These are phyloP conservation scores for Aspergillus mulundensis DNA, from an alignment of 495 filamentous ascomycete genomes.

Conservation along the genomic window DNA sequence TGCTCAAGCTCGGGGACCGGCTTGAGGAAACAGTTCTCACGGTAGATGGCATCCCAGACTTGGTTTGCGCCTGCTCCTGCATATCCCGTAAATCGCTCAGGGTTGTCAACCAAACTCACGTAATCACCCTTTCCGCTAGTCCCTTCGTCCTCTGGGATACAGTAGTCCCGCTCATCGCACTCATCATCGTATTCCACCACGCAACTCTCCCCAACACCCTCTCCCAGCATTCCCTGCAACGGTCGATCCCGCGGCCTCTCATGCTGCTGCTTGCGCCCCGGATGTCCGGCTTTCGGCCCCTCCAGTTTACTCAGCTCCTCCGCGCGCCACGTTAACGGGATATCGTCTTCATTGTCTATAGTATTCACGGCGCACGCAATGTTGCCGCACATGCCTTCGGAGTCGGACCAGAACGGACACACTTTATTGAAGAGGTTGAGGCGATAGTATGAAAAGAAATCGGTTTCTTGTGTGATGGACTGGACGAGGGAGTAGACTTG, in stretches of 20 bases:
- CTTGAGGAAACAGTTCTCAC: slow-evolving; percentile 94
- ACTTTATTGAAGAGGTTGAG: slow-evolving; percentile 92
- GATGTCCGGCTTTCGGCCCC: slow-evolving; percentile 86
- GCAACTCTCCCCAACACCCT: slow-evolving; percentile 87
- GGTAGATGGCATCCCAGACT: slow-evolving; percentile 95
- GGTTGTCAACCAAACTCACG: slow-evolving; percentile 88
- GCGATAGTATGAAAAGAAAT: slow-evolving; percentile 97
- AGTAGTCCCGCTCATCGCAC: slow-evolving; percentile 96
- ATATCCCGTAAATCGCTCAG: slow-evolving; percentile 94
- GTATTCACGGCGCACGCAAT: slow-evolving; percentile 97
- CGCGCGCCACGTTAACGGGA: slow-evolving; percentile 85
- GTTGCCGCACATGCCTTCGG: slow-evolving; percentile 93
- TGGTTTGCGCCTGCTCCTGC: slow-evolving; percentile 74
- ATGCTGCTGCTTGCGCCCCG: slow-evolving; percentile 64
- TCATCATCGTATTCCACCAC: slow-evolving; percentile 97
- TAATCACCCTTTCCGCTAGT: slow-evolving; percentile 88
- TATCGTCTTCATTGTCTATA: slow-evolving; percentile 89
- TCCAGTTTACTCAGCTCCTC: slow-evolving; percentile 90
- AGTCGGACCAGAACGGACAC: slow-evolving; percentile 95
- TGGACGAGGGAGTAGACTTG: slow-evolving; percentile 75
- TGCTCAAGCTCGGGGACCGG: slow-evolving; percentile 43
- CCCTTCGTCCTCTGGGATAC: slow-evolving; percentile 91
- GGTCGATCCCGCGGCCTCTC: slow-evolving; percentile 66
- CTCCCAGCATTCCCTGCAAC: slow-evolving; percentile 77
- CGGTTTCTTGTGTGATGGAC: slow-evolving; percentile 77